Evolutionary conservation across 2,329 filamentous ascomycete genomes (phyloP).

Genomic region (Fusarium sp.): DNA sequence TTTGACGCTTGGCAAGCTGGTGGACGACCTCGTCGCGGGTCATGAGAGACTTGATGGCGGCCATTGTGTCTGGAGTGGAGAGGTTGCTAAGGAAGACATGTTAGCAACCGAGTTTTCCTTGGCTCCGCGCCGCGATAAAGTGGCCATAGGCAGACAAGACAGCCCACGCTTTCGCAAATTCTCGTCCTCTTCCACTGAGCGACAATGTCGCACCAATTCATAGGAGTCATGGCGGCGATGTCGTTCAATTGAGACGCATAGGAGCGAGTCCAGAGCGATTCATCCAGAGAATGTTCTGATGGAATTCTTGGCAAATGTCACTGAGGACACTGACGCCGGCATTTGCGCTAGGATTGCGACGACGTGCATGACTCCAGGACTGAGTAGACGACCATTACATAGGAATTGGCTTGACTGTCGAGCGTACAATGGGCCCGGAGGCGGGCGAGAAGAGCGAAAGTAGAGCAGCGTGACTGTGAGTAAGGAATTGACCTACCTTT

Average conservation of each 20-base stretch:
- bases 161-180: neutral
- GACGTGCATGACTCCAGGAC: slow-evolving; percentile 11
- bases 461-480: slow-evolving; percentile 1
- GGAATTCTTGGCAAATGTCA: slow-evolving; percentile 24
- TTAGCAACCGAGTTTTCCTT: neutral
- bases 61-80: slow-evolving; percentile 49
- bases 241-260: slow-evolving; percentile 18
- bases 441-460: neutral
- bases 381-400: slow-evolving; percentile 6
- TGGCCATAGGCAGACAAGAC: neutral
- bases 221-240: neutral
- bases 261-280: neutral
- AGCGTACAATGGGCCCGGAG: neutral
- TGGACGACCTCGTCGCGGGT: slow-evolving; percentile 49
- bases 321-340: slow-evolving; percentile 5
- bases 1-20: slow-evolving; percentile 53
- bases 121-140: neutral
- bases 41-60: slow-evolving; percentile 51
- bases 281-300: neutral
- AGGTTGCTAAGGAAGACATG: slow-evolving; percentile 36
- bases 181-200: slow-evolving; percentile 15
- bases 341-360: slow-evolving; percentile 19
- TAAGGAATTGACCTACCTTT: slow-evolving; percentile 35
- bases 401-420: slow-evolving; percentile 20
- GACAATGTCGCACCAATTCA: slow-evolving; percentile 12